A percentile compares a stretch with the other conserved stretches of the same genome.
phyloP scores from a whole-genome alignment of 495 filamentous ascomycete genomes.

The Lineolata rhizophorae region DNA sequence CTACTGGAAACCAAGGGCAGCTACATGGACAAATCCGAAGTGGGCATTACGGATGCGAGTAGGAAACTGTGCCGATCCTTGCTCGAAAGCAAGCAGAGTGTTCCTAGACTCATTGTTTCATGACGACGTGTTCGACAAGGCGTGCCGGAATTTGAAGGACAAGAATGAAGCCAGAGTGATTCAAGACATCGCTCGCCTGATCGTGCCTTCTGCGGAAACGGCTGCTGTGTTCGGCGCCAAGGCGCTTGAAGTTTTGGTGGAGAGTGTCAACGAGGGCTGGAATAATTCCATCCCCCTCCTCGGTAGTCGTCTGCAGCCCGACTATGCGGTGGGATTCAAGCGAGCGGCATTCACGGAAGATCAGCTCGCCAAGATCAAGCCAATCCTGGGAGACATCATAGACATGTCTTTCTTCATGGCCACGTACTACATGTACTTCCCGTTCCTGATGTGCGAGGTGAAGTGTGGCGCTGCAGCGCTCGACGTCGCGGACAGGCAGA shows the following conservation, averaged over 20 bases:
- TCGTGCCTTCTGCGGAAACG: constrained; percentile 3
- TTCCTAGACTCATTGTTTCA: constrained; percentile 2
- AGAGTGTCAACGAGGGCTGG: constrained; percentile 10
- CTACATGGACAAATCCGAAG: constrained; percentile 1
- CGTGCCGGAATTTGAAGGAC: constrained; percentile 1
- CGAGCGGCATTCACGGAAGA: constrained; percentile 20
- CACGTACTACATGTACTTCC: constrained; percentile 2
- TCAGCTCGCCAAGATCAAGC: constrained; percentile 12
- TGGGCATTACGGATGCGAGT: neutral
- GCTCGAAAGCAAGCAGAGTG: neutral
- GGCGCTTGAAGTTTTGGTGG: constrained; percentile 2
- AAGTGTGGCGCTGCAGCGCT: constrained; percentile 1
- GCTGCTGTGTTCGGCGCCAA: constrained; percentile 1
- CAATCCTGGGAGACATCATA: neutral
- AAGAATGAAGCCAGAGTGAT: constrained; percentile 3
- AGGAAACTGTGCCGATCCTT: neutral
- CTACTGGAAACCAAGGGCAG: constrained; percentile 1
- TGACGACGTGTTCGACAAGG: constrained; percentile 1
- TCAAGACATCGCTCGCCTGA: constrained; percentile 1
- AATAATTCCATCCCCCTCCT: constrained; percentile 6
- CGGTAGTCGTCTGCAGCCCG: constrained; percentile 12
- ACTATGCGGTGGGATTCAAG: constrained; percentile 16
- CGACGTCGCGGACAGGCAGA: constrained; percentile 10
- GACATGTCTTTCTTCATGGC: constrained; percentile 1
- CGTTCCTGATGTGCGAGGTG: constrained; percentile 1